phyloP scores from a whole-genome alignment of 768 basidiomycete genomes.

The Podaxis sp. region DNA sequence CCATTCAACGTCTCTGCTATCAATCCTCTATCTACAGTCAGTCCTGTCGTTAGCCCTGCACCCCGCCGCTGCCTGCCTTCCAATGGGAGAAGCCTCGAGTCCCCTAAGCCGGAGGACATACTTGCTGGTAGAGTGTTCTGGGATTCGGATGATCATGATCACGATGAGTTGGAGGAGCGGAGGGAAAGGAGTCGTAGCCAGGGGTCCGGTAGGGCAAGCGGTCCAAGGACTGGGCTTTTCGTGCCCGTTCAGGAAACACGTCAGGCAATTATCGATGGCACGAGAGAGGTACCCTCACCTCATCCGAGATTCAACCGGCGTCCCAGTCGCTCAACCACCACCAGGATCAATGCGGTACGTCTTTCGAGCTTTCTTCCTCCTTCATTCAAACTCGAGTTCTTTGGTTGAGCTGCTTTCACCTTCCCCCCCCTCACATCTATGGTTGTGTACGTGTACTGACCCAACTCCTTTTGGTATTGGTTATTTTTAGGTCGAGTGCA shows the following conservation, averaged over 20 bases:
- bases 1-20: slow-evolving; percentile 65
- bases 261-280: slow-evolving; percentile 48
- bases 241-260: slow-evolving; percentile 32
- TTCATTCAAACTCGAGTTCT: slow-evolving; percentile 5
- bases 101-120: slow-evolving; percentile 69
- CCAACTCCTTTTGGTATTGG: slow-evolving; percentile 13
- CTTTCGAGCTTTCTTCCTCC: not conserved
- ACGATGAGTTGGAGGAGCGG: slow-evolving; percentile 30
- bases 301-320: slow-evolving; percentile 42
- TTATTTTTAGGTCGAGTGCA: slow-evolving; percentile 34
- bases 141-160: slow-evolving; percentile 44
- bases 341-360: slow-evolving; percentile 27
- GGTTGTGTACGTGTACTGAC: slow-evolving; percentile 18
- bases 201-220: slow-evolving; percentile 28
- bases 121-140: slow-evolving; percentile 61
- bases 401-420: slow-evolving; percentile 13
- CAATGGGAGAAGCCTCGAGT: slow-evolving; percentile 19
- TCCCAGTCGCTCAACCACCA: slow-evolving; percentile 14
- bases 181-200: slow-evolving; percentile 21
- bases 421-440: slow-evolving; percentile 10
- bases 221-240: slow-evolving; percentile 43
- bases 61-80: slow-evolving; percentile 26
- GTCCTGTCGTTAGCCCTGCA: slow-evolving; percentile 49
- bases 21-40: slow-evolving; percentile 76
- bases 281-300: slow-evolving; percentile 47